Conservation (phyloP, 2,329 filamentous ascomycete genomes). For the Neurospora sp. region DNA sequence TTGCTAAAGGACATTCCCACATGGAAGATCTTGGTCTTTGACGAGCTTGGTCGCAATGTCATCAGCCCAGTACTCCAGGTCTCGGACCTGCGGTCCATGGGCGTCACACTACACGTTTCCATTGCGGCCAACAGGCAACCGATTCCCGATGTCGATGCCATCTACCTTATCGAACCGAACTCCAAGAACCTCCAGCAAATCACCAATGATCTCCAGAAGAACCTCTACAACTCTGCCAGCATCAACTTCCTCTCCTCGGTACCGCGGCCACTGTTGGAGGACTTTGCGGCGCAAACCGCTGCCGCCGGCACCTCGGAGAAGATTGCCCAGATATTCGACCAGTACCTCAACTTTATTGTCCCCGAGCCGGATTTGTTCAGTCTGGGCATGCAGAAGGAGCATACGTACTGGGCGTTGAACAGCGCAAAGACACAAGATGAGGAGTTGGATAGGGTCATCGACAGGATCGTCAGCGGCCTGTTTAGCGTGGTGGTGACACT, state of each 20-base stretch:
- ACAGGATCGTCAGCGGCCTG: constrained; percentile 88
- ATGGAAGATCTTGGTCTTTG: constrained; percentile 97
- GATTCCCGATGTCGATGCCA: constrained; percentile 91
- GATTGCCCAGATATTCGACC: constrained; percentile 88
- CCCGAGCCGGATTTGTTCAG: constrained; percentile 94
- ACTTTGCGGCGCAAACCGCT: constrained; percentile 85
- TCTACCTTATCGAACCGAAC: constrained; percentile 92
- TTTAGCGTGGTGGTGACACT: constrained; percentile 92
- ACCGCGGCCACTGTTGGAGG: constrained; percentile 80
- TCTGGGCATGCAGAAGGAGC: constrained; percentile 78
- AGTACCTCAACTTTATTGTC: constrained; percentile 96
- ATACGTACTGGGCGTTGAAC: constrained; percentile 94
- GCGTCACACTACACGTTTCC: constrained; percentile 94
- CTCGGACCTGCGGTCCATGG: constrained; percentile 84
- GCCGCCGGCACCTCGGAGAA: constrained; percentile 76
- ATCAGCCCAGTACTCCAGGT: constrained; percentile 94
- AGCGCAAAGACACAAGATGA: constrained; percentile 86
- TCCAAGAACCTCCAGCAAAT: constrained; percentile 71
- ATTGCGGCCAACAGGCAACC: constrained; percentile 73
- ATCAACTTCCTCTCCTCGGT: constrained; percentile 96
- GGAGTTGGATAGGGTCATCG: constrained; percentile 76
- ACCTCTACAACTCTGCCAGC: constrained; percentile 86
- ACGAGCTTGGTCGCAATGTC: constrained; percentile 78
- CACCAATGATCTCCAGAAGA: constrained; percentile 74
- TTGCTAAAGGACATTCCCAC: constrained; percentile 64